Base-by-base conservation (phyloP, 164 flowering plant species). In the Vitis rupestris region DNA sequence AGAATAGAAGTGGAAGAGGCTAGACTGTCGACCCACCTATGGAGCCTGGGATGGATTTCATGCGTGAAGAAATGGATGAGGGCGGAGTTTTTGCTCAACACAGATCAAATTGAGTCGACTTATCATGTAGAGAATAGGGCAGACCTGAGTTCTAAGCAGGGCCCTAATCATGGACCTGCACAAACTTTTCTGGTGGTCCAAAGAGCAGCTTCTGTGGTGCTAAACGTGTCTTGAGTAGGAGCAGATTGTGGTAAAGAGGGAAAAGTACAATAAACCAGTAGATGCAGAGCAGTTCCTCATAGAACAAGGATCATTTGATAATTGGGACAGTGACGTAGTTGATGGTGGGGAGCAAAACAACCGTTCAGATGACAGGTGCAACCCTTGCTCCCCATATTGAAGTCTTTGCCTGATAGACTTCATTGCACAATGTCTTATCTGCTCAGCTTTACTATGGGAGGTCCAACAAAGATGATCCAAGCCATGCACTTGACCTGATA, bases 211-310 rank as follows among this genome's bases (percentile, higher is more conserved):
- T 1, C 27, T 23, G 27, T 23, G 27, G 27, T 23, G 27, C 27
- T 23, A 23, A 23, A 23, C 27, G 1, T 23, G 27, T 23, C 27
- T 95, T 76, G 92, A 87, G 3, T 91, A 93, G 84, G 94, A 93
- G 71, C 98, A 93, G 84, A 83, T 95, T 79, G 97, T 95, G 37
- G 85, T 91, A 10, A 91, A 97, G 97, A 88, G 97, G 73, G 99
- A 97, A 16, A 75, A 86, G 71, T 80, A 89, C 77, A 86, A 87
- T 51, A 78, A 75, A 59, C 87, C 90, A 55, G 16, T 59, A 13
- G 82, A 77, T 52, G 73, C 61, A 37, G 88, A 82, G 27, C 47
- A 63, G 29, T 83, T 76, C 61, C 71, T 79, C 30, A 47, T 68
- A 3, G 73, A 72, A 55, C 69, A 79, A 29, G 81, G 84, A 63